Conservation (phyloP, 495 filamentous ascomycete species). For the Talaromyces trachyspermus region DNA sequence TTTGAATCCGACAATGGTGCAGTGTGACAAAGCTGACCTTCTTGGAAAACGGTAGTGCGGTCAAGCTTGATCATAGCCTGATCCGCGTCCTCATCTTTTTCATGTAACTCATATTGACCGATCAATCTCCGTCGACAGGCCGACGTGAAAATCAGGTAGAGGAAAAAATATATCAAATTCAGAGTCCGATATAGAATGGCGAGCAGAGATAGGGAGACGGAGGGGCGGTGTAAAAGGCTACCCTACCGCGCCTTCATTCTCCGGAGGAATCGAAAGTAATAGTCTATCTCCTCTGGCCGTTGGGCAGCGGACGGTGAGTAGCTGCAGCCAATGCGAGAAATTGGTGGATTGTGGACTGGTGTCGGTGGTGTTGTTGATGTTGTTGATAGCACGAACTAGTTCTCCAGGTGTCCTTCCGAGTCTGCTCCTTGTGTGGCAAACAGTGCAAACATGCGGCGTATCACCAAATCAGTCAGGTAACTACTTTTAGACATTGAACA, state of each 20-base stretch:
- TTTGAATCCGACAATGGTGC: conserved; percentile 14
- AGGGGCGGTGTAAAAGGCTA: conserved; percentile 14
- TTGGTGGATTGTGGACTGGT: background rate
- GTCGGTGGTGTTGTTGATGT: conserved; percentile 7
- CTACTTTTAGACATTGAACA: no score
- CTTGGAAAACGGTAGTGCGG: conserved; percentile 97
- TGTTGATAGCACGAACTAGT: conserved; percentile 3
- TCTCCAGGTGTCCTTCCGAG: conserved; percentile 42
- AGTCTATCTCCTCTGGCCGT: no score
- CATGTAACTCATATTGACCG: conserved; percentile 74
- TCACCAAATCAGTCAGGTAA: background rate
- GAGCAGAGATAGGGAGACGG: conserved; percentile 1
- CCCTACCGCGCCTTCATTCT: conserved; percentile 28
- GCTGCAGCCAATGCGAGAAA: no score
- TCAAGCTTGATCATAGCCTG: conserved; percentile 91
- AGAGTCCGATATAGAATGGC: background rate
- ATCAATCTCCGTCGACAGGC: background rate
- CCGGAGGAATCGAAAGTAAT: conserved; percentile 10
- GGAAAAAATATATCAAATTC: no score
- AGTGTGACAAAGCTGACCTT: conserved; percentile 53
- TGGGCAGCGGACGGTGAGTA: no score
- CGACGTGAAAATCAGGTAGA: no score
- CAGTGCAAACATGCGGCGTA: conserved; percentile 38
- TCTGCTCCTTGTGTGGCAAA: conserved; percentile 41
- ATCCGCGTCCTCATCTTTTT: conserved; percentile 98